These are phyloP conservation scores for Microthlaspi erraticum DNA, from an alignment of 345 rosid genomes.

Conservation along the genomic window DNA sequence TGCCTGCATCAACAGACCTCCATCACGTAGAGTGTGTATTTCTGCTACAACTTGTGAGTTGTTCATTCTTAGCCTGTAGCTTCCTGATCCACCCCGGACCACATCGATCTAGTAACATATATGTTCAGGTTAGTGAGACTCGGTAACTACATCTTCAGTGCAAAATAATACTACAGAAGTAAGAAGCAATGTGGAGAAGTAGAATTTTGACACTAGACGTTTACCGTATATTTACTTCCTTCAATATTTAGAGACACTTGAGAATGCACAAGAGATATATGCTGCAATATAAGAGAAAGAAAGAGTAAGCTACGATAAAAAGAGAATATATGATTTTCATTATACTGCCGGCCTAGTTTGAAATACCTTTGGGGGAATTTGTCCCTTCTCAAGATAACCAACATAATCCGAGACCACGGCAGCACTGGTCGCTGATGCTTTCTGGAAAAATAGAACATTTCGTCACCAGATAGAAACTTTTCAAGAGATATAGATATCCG, in stretches of 20 bases:
- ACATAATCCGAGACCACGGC: slow-evolving; percentile 93
- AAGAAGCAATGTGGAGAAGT: slow-evolving; percentile 1
- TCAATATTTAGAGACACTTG: slow-evolving; percentile 95
- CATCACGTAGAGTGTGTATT: slow-evolving; percentile 96
- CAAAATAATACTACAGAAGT: slow-evolving; percentile 2
- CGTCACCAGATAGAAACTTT: slow-evolving; percentile 23
- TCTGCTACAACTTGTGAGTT: slow-evolving; percentile 87
- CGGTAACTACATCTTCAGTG: not conserved
- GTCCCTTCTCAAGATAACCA: slow-evolving; percentile 98
- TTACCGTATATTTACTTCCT: slow-evolving; percentile 97
- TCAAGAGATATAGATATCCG: not conserved
- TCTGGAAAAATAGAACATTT: slow-evolving; percentile 53
- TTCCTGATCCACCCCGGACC: slow-evolving; percentile 92
- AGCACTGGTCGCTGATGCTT: slow-evolving; percentile 95
- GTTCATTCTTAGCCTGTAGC: slow-evolving; percentile 83
- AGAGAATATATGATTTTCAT: no score
- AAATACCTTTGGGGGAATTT: slow-evolving; percentile 96
- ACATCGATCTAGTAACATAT: slow-evolving; percentile 71
- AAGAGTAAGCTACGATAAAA: no score
- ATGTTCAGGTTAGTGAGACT: slow-evolving; percentile 8
- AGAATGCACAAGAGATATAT: slow-evolving; percentile 90
- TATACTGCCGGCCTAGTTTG: no score
- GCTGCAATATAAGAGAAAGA: slow-evolving; percentile 61
- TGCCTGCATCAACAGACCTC: slow-evolving; percentile 98
- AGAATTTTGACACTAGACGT: slow-evolving; percentile 14